phyloP scores from a whole-genome alignment of 2,329 filamentous ascomycete species.

The Basipetospora chlamydospora region DNA sequence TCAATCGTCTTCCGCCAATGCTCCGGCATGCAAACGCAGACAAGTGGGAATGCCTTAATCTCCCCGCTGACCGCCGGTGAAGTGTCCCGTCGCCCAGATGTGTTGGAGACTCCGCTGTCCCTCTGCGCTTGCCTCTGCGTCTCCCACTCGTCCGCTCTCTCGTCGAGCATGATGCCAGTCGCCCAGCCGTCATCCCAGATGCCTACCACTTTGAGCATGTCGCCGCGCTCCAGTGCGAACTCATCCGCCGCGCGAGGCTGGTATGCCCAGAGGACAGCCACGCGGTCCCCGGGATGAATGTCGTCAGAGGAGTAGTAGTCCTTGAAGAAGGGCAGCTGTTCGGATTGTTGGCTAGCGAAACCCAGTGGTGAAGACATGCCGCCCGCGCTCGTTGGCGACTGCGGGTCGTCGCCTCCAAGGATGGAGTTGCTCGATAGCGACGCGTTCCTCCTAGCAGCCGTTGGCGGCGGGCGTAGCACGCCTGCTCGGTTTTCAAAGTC shows the following conservation, averaged over 20 bases:
- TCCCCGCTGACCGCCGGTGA: constrained; percentile 60
- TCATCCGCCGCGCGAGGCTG: constrained; percentile 88
- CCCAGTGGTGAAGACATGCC: constrained; percentile 77
- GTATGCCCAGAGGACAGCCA: constrained; percentile 91
- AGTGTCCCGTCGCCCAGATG: constrained; percentile 45
- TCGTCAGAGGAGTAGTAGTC: constrained; percentile 98
- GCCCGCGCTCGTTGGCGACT: constrained; percentile 58
- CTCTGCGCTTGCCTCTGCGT: constrained; percentile 60
- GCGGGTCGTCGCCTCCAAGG: constrained; percentile 53
- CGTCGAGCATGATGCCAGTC: constrained; percentile 71
- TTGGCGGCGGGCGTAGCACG: constrained; percentile 42
- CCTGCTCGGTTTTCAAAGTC: constrained; percentile 47
- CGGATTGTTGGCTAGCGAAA: constrained; percentile 76
- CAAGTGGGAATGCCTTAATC: constrained; percentile 94
- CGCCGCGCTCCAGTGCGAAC: constrained; percentile 81
- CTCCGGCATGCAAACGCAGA: constrained; percentile 88
- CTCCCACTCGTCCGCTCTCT: constrained; percentile 83
- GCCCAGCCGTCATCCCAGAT: constrained; percentile 99
- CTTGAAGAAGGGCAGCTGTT: constrained; percentile 92
- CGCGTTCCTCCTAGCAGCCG: constrained; percentile 56
- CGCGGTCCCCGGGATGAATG: constrained; percentile 79
- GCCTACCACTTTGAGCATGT: constrained; percentile 95
- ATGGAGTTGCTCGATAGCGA: constrained; percentile 78
- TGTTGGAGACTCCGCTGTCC: constrained; percentile 86
- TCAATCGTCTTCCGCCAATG: constrained; percentile 97